Base-by-base conservation (phyloP, 2,329 filamentous ascomycete species). In the Colletotrichum trifolii region DNA sequence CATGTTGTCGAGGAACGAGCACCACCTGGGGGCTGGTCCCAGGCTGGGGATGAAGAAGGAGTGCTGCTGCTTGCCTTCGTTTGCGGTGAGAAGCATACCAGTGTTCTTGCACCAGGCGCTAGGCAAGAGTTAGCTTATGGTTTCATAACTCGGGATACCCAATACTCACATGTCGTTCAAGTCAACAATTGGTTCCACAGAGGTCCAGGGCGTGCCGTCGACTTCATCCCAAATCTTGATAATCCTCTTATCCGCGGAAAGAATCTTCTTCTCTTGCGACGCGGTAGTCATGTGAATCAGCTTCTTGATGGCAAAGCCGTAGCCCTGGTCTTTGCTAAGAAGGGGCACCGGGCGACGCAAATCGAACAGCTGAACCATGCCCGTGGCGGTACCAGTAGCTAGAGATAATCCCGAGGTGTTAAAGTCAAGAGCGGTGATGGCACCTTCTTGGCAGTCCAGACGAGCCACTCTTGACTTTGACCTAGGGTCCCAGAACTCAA, bases 41-140 rank as follows among this genome's bases (percentile, higher is more conserved):
- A 98, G 86, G 73, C 97, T 93, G 2, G 95, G 95, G 56, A 98
- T 92, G 76, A 97, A 96, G 81, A 97, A 98, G 1, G 93, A 89
- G 77, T 98, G 94, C 74, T 97, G 94, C 70, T 97, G 93, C 71
- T 93, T 90, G 63, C 96, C 96, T 81, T 99, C 96, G 74, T 99
- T 99, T 43, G 96, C 96, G 4, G 95, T 98, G 58, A 99, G 83
- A 15, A 99, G 84, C 94, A 99, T 99, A 60, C 96, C 96, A 35
- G 90, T 94, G 71, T 97, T 89, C 69, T 91, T 94, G 75, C 93
- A 94, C 90, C 94, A 97, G 54, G 93, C 94, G 7, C 63, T 66
- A 13, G 6, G n/a, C 13, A 2, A 8, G 40, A 35, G 34, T 66
- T 39, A 66, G 59, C 17, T 8, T 38, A 35, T 12, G 13, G 12